Conservation (phyloP, 139 green algal species). For the Micractinium sp. region DNA sequence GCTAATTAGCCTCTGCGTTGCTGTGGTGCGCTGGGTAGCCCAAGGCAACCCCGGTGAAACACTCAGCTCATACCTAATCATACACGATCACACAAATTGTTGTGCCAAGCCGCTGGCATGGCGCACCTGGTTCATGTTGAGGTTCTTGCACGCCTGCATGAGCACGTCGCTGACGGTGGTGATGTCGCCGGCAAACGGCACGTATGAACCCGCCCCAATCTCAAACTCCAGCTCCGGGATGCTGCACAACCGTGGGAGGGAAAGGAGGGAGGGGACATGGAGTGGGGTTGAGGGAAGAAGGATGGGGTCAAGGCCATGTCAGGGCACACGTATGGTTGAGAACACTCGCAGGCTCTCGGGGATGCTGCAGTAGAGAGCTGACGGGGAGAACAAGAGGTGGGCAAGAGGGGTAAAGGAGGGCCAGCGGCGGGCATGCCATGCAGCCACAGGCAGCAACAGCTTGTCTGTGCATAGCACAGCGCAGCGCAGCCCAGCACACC, state of each 20-base stretch:
- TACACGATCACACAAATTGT: no score
- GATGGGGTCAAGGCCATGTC: no score
- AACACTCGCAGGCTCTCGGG: no score
- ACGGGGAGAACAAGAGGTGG: not conserved
- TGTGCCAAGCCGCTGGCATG: no score
- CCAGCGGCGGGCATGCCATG: no score
- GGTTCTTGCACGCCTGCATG: constrained; percentile 35
- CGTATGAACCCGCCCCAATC: constrained; percentile 63
- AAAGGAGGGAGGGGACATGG: not conserved
- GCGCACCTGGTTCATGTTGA: constrained; percentile 28
- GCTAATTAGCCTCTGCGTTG: no score
- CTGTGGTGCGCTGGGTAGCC: no score
- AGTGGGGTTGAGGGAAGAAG: not conserved
- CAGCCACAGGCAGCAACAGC: not conserved
- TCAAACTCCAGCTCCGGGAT: constrained; percentile 80
- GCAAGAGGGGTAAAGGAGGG: no score
- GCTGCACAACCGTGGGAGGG: not conserved
- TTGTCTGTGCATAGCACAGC: not conserved
- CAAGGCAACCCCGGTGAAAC: no score
- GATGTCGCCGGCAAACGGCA: constrained; percentile 36
- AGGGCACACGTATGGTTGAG: no score
- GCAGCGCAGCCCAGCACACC: not conserved
- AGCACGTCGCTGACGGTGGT: constrained; percentile 7
- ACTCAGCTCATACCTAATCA: no score
- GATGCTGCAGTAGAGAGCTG: no score